phyloP scores from a whole-genome alignment of 352 stramenopile genomes.

The Lagenidium sp. region DNA sequence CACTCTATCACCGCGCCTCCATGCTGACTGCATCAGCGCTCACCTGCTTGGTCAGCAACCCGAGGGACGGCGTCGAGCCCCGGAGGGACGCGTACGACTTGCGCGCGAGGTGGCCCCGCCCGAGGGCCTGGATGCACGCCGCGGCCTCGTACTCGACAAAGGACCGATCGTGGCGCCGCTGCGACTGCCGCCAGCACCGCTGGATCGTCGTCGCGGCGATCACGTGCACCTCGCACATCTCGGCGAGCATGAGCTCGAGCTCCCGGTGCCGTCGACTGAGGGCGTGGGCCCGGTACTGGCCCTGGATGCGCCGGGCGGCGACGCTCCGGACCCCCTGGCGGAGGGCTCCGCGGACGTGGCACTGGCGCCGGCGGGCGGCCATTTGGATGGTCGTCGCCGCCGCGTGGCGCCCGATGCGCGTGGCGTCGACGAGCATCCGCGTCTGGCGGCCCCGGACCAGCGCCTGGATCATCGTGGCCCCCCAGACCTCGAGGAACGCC shows the following conservation, averaged over 20 bases:
- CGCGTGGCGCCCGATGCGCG: constrained; percentile 24
- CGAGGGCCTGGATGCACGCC: constrained; percentile 61
- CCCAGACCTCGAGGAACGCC: constrained; percentile 33
- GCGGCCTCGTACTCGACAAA: constrained; percentile 43
- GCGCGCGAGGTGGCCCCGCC: constrained; percentile 39
- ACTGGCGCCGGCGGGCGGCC: constrained; percentile 22
- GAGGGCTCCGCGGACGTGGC: not conserved
- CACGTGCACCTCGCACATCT: constrained; percentile 30
- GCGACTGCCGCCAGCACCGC: constrained; percentile 26
- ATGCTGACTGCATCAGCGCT: not conserved
- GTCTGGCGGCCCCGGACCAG: constrained; percentile 49
- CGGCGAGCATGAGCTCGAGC: constrained; percentile 18
- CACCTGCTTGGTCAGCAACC: too few relatives aligned
- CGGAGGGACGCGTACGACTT: constrained; percentile 38
- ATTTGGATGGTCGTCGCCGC: constrained; percentile 42
- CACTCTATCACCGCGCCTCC: too few relatives aligned
- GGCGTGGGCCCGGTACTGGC: constrained; percentile 21
- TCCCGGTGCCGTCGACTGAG: constrained; percentile 12
- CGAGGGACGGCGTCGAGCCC: constrained; percentile 13
- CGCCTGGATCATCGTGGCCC: constrained; percentile 52
- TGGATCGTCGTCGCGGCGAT: constrained; percentile 52
- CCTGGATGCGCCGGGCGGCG: constrained; percentile 40
- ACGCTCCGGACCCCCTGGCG: constrained; percentile 31
- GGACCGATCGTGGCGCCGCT: constrained; percentile 6
- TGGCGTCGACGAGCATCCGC: constrained; percentile 36